These are phyloP conservation scores for Lentinula lateritia DNA, from an alignment of 768 basidiomycete genomes.

Conservation along the genomic window DNA sequence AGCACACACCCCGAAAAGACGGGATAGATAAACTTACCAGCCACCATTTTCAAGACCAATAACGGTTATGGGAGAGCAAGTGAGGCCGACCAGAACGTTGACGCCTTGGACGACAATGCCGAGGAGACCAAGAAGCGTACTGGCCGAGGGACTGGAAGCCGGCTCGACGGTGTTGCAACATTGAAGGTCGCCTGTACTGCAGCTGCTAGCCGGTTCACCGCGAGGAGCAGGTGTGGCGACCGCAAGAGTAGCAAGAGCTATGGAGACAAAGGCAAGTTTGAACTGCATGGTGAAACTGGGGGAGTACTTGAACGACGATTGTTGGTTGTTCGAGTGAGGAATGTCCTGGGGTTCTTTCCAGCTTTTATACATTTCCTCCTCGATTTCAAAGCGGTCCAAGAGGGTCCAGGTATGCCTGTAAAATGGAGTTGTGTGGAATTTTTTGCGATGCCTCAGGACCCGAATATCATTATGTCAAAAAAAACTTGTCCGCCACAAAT, in stretches of 20 bases:
- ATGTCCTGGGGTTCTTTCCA: background rate
- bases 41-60: background rate
- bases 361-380: background rate
- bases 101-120: conserved; percentile 46
- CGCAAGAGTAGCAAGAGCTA: conserved; percentile 10
- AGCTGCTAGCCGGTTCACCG: conserved; percentile 12
- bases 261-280: conserved; percentile 6
- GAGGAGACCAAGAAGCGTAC: conserved; percentile 9
- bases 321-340: background rate
- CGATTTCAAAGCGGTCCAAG: background rate
- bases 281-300: background rate
- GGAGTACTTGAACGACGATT: conserved; percentile 3
- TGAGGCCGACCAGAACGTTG: background rate
- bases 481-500: too few species aligned
- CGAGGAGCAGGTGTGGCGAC: conserved; percentile 14
- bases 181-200: conserved; percentile 21
- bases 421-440: background rate
- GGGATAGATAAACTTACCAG: background rate
- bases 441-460: background rate
- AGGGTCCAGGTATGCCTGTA: background rate
- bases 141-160: conserved; percentile 8
- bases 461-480: too few species aligned
- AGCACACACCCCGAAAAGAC: background rate
- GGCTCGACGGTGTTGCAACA: conserved; percentile 24
- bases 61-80: conserved; percentile 4